Percentiles rank a stretch among this genome's conserved stretches.
phyloP scores from a whole-genome alignment of 2,329 filamentous ascomycete species.

The Paradendryphiella salina region DNA sequence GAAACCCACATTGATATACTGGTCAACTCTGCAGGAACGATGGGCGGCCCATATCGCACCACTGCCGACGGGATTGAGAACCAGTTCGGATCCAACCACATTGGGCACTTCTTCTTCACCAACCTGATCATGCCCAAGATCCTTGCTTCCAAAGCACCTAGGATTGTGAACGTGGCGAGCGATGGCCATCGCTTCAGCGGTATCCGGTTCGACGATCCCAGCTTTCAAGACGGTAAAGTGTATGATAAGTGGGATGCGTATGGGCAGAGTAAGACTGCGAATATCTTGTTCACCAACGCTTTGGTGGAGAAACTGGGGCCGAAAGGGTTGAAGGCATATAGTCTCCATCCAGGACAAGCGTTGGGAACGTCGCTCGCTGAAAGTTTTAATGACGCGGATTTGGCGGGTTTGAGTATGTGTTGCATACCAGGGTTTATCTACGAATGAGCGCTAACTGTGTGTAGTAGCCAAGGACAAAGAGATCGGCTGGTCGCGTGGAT shows the following conservation, averaged over 20 bases:
- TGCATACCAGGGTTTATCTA: background rate
- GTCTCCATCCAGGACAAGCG: slow-evolving; percentile 37
- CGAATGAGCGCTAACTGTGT: background rate
- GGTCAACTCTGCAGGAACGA: slow-evolving; percentile 49
- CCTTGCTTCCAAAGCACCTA: slow-evolving; percentile 33
- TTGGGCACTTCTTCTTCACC: slow-evolving; percentile 55
- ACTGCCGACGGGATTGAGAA: slow-evolving; percentile 45
- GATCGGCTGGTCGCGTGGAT: slow-evolving; percentile 26
- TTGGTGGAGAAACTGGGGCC: slow-evolving; percentile 29
- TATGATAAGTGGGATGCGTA: slow-evolving; percentile 54
- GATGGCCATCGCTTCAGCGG: slow-evolving; percentile 47
- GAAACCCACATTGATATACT: slow-evolving; percentile 50
- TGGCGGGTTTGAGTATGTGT: slow-evolving; percentile 21
- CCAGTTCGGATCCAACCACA: slow-evolving; percentile 55
- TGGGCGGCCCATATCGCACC: slow-evolving; percentile 36
- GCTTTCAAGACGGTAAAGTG: slow-evolving; percentile 48
- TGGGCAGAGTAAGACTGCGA: slow-evolving; percentile 58
- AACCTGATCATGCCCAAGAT: slow-evolving; percentile 53
- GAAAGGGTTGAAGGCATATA: slow-evolving; percentile 32
- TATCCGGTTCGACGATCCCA: slow-evolving; percentile 51
- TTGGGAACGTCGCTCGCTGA: slow-evolving; percentile 30
- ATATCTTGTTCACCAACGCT: slow-evolving; percentile 45
- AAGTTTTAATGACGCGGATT: slow-evolving; percentile 27
- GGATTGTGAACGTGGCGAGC: slow-evolving; percentile 52
- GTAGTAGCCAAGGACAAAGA: slow-evolving; percentile 22